phyloP scores from a whole-genome alignment of 1,284 basidiomycete species.

The Athelia sp. region DNA sequence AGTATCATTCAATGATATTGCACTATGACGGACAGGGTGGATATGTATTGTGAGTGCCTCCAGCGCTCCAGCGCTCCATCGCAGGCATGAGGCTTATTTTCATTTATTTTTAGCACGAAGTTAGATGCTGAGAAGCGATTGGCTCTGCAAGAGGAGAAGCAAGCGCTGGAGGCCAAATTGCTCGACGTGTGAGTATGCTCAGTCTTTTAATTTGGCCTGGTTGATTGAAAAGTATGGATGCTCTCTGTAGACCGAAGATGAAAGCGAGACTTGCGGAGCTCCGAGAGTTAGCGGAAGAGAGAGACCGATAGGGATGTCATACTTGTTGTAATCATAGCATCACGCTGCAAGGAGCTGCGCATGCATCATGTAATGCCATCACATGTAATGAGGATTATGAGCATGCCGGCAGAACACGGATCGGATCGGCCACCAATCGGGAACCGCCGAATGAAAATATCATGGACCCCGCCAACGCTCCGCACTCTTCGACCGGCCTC shows the following conservation, averaged over 20 bases:
- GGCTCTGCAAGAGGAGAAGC: constrained; percentile 92
- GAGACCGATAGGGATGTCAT: background rate
- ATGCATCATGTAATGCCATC: background rate
- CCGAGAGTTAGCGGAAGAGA: constrained; percentile 1
- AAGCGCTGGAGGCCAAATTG: constrained; percentile 73
- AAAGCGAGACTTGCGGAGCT: constrained; percentile 74
- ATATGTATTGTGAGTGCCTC: constrained; percentile 71
- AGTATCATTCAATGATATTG: constrained; percentile 89
- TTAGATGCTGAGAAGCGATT: constrained; percentile 90
- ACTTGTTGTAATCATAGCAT: background rate
- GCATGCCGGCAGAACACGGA: background rate
- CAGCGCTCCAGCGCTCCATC: background rate
- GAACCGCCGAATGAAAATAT: background rate
- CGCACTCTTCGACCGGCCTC: background rate
- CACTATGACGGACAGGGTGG: constrained; percentile 85
- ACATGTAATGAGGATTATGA: background rate
- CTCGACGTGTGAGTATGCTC: constrained; percentile 60
- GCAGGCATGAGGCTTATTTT: constrained; percentile 4
- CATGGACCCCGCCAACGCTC: background rate
- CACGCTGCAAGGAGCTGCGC: background rate
- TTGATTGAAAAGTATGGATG: background rate
- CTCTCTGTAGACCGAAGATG: constrained; percentile 68
- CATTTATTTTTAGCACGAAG: constrained; percentile 56
- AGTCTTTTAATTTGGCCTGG: constrained; percentile 1
- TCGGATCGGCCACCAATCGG: too few relatives aligned